phyloP scores from a whole-genome alignment of 2,329 filamentous ascomycete genomes.

The Calonectria pauciramosa region DNA sequence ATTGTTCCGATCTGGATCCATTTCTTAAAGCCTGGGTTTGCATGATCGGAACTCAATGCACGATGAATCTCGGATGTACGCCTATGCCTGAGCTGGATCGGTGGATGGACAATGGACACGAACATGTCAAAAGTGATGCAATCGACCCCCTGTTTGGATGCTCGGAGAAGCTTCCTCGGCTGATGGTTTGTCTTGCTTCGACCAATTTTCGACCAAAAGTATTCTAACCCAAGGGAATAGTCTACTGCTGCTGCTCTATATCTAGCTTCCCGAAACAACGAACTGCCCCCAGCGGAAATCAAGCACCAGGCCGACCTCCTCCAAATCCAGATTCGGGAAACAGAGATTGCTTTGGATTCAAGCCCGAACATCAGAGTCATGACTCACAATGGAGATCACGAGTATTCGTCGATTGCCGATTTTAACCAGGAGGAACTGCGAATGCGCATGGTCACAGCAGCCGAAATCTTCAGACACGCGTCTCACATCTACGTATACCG shows the following conservation, averaged over 20 bases:
- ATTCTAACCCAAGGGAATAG: not conserved
- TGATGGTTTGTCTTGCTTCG: not conserved
- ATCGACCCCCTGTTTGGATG: not conserved
- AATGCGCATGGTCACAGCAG: not conserved
- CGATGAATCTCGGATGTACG: not conserved
- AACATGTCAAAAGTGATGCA: not conserved
- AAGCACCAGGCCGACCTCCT: not conserved
- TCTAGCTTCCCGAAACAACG: not conserved
- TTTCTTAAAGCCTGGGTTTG: constrained; percentile 5
- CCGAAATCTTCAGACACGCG: not conserved
- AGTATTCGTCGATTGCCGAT: not conserved
- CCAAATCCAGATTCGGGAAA: not conserved
- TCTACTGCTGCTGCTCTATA: not conserved
- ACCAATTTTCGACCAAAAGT: accelerated
- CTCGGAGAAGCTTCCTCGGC: not conserved
- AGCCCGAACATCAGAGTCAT: not conserved
- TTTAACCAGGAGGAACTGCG: not conserved
- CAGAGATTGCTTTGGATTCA: not conserved
- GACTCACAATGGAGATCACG: not conserved
- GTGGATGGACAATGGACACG: not conserved
- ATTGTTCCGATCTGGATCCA: not conserved
- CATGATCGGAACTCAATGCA: constrained; percentile 5
- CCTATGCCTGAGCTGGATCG: not conserved
- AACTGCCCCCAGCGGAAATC: not conserved
- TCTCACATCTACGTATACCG: not conserved